phyloP scores from a whole-genome alignment of 2,329 filamentous ascomycete genomes.

The Xylaria sp. region DNA sequence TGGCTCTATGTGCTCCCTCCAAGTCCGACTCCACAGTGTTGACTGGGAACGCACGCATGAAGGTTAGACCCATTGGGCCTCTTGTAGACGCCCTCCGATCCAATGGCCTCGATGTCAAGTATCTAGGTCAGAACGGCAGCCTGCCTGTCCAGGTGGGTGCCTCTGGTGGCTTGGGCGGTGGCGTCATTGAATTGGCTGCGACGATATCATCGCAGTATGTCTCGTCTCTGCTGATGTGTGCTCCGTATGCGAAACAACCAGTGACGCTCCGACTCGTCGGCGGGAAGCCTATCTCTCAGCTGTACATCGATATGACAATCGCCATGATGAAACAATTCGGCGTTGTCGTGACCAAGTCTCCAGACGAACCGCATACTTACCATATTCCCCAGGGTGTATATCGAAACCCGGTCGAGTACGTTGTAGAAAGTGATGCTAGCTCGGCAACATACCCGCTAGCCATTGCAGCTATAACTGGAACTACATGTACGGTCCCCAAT shows the following conservation, averaged over 20 bases:
- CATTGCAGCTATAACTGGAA: conserved; percentile 93
- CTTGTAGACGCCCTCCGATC: conserved; percentile 88
- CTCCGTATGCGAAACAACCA: conserved; percentile 93
- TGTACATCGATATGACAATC: conserved; percentile 98
- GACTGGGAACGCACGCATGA: conserved; percentile 96
- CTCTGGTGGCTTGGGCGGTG: conserved; percentile 83
- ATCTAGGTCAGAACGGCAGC: conserved; percentile 83
- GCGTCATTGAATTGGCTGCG: conserved; percentile 88
- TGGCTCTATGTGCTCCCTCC: conserved; percentile 79
- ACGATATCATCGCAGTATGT: conserved; percentile 99
- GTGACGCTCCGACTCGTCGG: conserved; percentile 91
- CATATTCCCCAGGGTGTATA: conserved; percentile 89
- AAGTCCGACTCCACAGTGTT: conserved; percentile 76
- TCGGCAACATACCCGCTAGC: conserved; percentile 96
- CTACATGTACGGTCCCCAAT: conserved; percentile 94
- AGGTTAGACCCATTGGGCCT: conserved; percentile 90
- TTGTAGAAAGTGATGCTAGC: conserved; percentile 96
- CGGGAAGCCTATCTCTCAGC: conserved; percentile 96
- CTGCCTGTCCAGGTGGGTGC: conserved; percentile 86
- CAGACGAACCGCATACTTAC: conserved; percentile 87
- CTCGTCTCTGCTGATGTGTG: conserved; percentile 95
- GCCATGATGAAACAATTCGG: conserved; percentile 97
- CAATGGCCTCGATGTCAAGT: conserved; percentile 89
- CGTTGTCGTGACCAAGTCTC: conserved; percentile 78
- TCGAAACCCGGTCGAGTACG: conserved; percentile 84